phyloP scores from a whole-genome alignment of 306 rosid genomes.

The Biancaea sappan region DNA sequence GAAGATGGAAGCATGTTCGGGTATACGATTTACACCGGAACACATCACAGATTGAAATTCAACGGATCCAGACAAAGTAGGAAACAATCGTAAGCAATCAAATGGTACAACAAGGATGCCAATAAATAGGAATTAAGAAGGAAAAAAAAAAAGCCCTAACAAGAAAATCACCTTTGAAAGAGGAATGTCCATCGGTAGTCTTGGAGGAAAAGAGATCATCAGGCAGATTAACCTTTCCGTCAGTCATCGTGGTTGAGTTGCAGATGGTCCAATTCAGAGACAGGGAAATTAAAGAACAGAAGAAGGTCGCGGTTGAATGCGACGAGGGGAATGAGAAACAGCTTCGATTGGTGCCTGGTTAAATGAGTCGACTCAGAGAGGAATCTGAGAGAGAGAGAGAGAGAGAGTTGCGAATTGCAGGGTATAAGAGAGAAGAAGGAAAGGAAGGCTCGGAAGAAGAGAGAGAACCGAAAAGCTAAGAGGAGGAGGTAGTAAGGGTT shows the following conservation, averaged over 20 bases:
- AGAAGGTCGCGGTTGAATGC: conserved; percentile 24
- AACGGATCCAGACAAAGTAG: conserved; percentile 41
- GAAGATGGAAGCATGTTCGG: conserved; percentile 26
- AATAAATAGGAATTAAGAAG: neutral
- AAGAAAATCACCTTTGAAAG: conserved; percentile 46
- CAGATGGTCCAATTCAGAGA: conserved; percentile 34
- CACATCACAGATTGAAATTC: conserved; percentile 35
- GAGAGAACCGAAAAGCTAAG: neutral
- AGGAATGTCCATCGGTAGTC: conserved; percentile 42
- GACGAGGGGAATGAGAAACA: conserved; percentile 8
- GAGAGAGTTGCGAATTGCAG: conserved; percentile 47
- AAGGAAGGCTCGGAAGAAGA: conserved; percentile 27
- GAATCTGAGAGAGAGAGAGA: conserved; percentile 9
- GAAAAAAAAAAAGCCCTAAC: conserved; percentile 40
- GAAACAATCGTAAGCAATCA: conserved; percentile 16
- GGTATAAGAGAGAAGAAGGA: conserved; percentile 41
- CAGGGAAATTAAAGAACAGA: conserved; percentile 32
- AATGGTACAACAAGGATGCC: neutral
- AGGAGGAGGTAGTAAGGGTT: conserved; percentile 38
- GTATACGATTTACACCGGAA: conserved; percentile 30
- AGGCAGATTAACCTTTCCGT: conserved; percentile 59
- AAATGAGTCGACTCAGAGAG: conserved; percentile 4
- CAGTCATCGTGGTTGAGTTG: conserved; percentile 45
- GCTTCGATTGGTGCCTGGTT: conserved; percentile 3
- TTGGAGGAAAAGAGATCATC: conserved; percentile 62